Evolutionary conservation across 306 rosid genomes (phyloP).

Genomic region (Alnus glutinosa): DNA sequence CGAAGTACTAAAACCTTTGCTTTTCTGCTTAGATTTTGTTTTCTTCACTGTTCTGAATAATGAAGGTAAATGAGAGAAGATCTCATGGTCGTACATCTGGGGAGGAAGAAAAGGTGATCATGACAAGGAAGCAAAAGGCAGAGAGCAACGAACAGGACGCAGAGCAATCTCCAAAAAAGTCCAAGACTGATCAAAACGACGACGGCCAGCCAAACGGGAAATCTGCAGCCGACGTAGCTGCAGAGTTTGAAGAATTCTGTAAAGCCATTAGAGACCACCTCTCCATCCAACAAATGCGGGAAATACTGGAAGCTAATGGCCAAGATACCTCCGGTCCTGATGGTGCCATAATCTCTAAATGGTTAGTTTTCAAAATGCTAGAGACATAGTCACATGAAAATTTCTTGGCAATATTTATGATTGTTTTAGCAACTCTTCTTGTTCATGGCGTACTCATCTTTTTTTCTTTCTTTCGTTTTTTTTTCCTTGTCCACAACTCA

Average conservation of each 20-base stretch:
- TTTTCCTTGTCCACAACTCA: too few relatives aligned
- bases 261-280: constrained; percentile 52
- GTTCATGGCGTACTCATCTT: too few relatives aligned
- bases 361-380: constrained; percentile 34
- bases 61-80: constrained; percentile 74
- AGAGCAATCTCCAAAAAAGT: constrained; percentile 63
- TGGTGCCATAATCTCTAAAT: constrained; percentile 42
- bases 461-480: too few relatives aligned
- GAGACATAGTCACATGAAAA: too few relatives aligned
- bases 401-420: too few relatives aligned
- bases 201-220: constrained; percentile 48
- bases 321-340: constrained; percentile 61
- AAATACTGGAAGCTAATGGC: constrained; percentile 61
- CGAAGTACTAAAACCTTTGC: too few relatives aligned
- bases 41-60: constrained; percentile 15
- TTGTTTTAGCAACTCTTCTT: neutral
- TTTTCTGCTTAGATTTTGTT: too few relatives aligned
- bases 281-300: constrained; percentile 53
- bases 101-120: constrained; percentile 60
- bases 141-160: constrained; percentile 64
- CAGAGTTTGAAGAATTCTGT: constrained; percentile 59
- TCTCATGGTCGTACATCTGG: constrained; percentile 56
- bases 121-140: constrained; percentile 87
- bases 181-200: constrained; percentile 49
- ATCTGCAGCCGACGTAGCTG: constrained; percentile 26